Evolutionary conservation across 1,139 yeast species (phyloP).

Genomic region (Geotrichum phurueaensis): DNA sequence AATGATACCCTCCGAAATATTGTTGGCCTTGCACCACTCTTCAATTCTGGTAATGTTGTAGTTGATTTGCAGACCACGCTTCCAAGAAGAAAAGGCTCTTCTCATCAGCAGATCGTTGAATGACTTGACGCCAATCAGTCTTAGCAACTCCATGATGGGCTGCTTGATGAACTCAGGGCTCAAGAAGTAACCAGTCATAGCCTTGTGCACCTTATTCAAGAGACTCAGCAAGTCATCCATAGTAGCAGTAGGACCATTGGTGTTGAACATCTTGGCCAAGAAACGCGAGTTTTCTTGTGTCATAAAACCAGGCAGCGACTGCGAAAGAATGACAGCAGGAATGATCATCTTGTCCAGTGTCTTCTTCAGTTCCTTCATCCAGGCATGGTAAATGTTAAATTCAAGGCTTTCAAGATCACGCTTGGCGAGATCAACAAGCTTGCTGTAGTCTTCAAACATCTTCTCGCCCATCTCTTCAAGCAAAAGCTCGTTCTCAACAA

Average conservation of each 20-base stretch:
- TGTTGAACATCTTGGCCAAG: conserved; percentile 75
- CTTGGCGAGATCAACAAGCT: conserved; percentile 83
- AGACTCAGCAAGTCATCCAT: conserved; percentile 93
- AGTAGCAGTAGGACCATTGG: conserved; percentile 58
- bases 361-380: conserved; percentile 95
- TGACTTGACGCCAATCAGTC: conserved; percentile 87
- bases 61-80: conserved; percentile 93
- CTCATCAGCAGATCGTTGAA: conserved; percentile 95
- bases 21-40: conserved; percentile 98
- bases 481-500: conserved; percentile 72
- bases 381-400: conserved; percentile 89
- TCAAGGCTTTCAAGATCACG: conserved; percentile 92
- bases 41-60: conserved; percentile 94
- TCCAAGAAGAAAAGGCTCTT: conserved; percentile 93
- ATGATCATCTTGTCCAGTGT: conserved; percentile 87
- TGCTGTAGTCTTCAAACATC: conserved; percentile 85
- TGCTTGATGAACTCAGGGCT: conserved; percentile 81
- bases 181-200: conserved; percentile 86
- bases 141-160: conserved; percentile 76
- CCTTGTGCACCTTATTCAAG: conserved; percentile 87
- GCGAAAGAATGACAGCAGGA: conserved; percentile 89
- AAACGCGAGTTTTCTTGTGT: conserved; percentile 85
- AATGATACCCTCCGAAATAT: conserved; percentile 82
- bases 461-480: conserved; percentile 82
- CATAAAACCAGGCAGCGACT: conserved; percentile 92